Evolutionary conservation across 2,329 filamentous ascomycete species (phyloP), one percentile per base, ranked within the genome.

Genomic region (Fusarium brevicatenulatum): DNA sequence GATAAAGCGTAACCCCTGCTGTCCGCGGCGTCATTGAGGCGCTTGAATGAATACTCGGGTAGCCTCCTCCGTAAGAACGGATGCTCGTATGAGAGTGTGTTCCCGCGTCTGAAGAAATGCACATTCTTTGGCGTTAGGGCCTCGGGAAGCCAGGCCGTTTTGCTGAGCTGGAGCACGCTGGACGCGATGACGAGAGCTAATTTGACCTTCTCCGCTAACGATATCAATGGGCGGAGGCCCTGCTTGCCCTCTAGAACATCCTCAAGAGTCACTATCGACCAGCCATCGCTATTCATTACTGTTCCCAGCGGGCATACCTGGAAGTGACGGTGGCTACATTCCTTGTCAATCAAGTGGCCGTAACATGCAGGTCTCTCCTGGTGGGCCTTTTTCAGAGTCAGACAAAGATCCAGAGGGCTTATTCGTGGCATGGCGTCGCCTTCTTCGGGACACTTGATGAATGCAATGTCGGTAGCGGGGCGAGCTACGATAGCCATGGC

Each of bases 31-130:
- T 9, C 6, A 0, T 7, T 4, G 8, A 25, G 23, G 23, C 11
- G 7, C 7, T 19, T 44, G 0, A 9, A 0, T 13, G 43, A 9
- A 9, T 1, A 6, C 11, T 44, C 43, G 0, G 43, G 23, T 3
- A 44, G 4, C 4, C 23, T 44, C 18, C 43, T 46, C 11, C 13
- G 43, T 28, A 46, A 1, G 23, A 46, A 46, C 1, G 43, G 43
- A 15, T 46, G 23, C 4, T 46, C 18, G 11, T 46, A 46, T 0
- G 43, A 46, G 1, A 46, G 43, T 8, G 18, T 28, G 11, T 28
- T 4, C 0, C 43, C 43, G 0, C 43, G 23, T 7, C 43, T 46
- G 12, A 28, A 46, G 18, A 46, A 46, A 13, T 46, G 43, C 3
- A 46, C 2, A 13, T 28, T 46, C 4, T 13, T 13, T 9, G 18